phyloP scores from a whole-genome alignment of 176 grass and related monocot species.

The Zoysia pacifica region DNA sequence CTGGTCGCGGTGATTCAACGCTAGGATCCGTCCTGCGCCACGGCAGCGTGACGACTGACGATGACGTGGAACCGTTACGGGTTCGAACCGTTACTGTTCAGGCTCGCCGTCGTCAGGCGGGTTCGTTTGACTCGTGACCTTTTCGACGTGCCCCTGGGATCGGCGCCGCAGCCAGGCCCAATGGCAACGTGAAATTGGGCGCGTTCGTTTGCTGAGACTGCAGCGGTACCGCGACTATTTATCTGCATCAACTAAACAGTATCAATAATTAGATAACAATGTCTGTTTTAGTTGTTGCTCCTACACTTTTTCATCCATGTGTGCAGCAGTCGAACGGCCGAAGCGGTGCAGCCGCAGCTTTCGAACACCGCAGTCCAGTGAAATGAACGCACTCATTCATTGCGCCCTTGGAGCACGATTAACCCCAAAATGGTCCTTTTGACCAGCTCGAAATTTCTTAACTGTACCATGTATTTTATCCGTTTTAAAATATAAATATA shows the following conservation, averaged over 20 bases:
- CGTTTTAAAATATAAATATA: too few species aligned
- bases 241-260: too few species aligned
- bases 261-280: too few species aligned
- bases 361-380: too few species aligned
- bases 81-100: slow-evolving; percentile 25
- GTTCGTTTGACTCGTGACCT: slow-evolving; percentile 16
- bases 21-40: not conserved
- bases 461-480: too few species aligned
- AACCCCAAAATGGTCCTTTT: not conserved
- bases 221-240: too few species aligned
- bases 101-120: not conserved
- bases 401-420: too few species aligned
- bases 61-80: slow-evolving; percentile 38
- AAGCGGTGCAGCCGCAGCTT: too few species aligned
- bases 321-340: too few species aligned
- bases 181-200: slow-evolving; percentile 24
- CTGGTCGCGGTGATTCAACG: slow-evolving; percentile 16
- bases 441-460: not conserved
- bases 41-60: not conserved
- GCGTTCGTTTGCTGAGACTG: slow-evolving; percentile 3
- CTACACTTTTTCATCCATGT: too few species aligned
- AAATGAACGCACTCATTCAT: too few species aligned
- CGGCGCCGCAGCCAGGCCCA: not conserved
- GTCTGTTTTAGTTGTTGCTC: too few species aligned
- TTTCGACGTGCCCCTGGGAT: not conserved